phyloP scores from a whole-genome alignment of 2,329 filamentous ascomycete species.

The Drechslerella dactyloides region DNA sequence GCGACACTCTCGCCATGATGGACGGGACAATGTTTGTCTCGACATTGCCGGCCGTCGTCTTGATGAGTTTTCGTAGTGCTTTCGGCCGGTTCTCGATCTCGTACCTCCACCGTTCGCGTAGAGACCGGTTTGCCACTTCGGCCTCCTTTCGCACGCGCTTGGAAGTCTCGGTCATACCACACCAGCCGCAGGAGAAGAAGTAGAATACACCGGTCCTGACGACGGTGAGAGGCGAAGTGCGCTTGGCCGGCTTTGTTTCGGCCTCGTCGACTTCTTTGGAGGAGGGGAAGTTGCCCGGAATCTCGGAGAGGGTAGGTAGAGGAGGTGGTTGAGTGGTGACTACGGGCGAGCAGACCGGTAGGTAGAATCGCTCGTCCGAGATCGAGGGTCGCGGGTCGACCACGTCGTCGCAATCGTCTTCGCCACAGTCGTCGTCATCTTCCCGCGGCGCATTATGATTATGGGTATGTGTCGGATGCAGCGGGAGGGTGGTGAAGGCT shows the following conservation, averaged over 20 bases:
- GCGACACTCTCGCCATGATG: constrained; percentile 45
- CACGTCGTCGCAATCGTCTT: constrained; percentile 13
- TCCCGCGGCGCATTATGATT: constrained; percentile 3
- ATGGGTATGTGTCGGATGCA: constrained; percentile 25
- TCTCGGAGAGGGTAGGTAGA: constrained; percentile 28
- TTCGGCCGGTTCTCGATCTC: constrained; percentile 49
- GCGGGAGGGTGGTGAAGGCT: neutral
- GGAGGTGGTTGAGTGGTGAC: constrained; percentile 41
- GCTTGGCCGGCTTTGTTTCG: constrained; percentile 37
- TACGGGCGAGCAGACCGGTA: constrained; percentile 46
- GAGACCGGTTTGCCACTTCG: constrained; percentile 37
- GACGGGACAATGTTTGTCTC: constrained; percentile 49
- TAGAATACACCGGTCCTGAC: constrained; percentile 50
- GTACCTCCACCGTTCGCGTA: constrained; percentile 43
- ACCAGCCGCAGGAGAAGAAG: constrained; percentile 51
- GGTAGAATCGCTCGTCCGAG: constrained; percentile 46
- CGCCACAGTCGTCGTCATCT: constrained; percentile 8
- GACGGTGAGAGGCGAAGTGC: constrained; percentile 40
- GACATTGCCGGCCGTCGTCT: constrained; percentile 45
- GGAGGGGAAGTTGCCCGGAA: constrained; percentile 40
- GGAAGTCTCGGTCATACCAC: constrained; percentile 47
- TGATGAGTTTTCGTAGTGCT: constrained; percentile 46
- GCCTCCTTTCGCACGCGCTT: constrained; percentile 46
- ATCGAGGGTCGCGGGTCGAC: constrained; percentile 35
- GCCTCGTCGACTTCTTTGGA: constrained; percentile 37